phyloP scores from a whole-genome alignment of 352 stramenopile genomes.

The Phytophthora quininea region DNA sequence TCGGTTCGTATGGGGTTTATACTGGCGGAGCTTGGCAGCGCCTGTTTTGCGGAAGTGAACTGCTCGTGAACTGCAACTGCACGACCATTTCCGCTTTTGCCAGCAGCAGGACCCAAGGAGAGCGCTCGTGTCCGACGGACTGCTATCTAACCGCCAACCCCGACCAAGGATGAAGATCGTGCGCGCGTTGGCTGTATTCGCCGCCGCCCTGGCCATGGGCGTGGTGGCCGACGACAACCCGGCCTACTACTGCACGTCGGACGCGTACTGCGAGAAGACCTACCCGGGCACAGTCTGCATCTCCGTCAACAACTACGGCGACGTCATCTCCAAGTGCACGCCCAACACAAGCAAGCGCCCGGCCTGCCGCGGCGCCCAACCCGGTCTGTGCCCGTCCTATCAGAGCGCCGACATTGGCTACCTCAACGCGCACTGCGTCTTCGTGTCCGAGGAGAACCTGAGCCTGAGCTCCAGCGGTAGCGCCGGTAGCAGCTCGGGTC shows the following conservation, averaged over 20 bases:
- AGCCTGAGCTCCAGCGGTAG: slow-evolving; percentile 27
- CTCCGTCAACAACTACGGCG: slow-evolving; percentile 76
- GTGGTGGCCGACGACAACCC: slow-evolving; percentile 35
- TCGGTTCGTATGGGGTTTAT: too few relatives aligned
- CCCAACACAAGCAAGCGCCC: slow-evolving; percentile 78
- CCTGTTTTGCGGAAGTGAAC: slow-evolving; percentile 22
- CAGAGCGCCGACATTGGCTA: slow-evolving; percentile 74
- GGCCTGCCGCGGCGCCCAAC: slow-evolving; percentile 71
- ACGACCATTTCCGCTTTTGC: slow-evolving; percentile 38
- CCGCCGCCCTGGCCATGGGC: slow-evolving; percentile 36
- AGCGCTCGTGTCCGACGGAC: background rate
- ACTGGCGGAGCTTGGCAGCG: background rate
- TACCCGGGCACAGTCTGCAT: slow-evolving; percentile 81
- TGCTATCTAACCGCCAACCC: background rate
- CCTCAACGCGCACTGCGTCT: slow-evolving; percentile 85
- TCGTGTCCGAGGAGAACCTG: slow-evolving; percentile 66
- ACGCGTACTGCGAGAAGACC: slow-evolving; percentile 72
- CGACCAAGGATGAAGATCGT: slow-evolving; percentile 48
- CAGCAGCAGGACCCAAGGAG: slow-evolving; percentile 9
- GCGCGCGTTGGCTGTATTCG: slow-evolving; percentile 38
- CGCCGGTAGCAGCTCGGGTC: slow-evolving; percentile 23
- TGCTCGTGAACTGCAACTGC: slow-evolving; percentile 3
- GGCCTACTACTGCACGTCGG: slow-evolving; percentile 65
- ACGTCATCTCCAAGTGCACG: slow-evolving; percentile 80
- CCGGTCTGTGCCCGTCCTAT: slow-evolving; percentile 81